Percentiles rank a stretch among this genome's conserved stretches.
Evolutionary conservation across 257 asterid genomes (phyloP).

Genomic region (Nicotiana tomentosiformis): DNA sequence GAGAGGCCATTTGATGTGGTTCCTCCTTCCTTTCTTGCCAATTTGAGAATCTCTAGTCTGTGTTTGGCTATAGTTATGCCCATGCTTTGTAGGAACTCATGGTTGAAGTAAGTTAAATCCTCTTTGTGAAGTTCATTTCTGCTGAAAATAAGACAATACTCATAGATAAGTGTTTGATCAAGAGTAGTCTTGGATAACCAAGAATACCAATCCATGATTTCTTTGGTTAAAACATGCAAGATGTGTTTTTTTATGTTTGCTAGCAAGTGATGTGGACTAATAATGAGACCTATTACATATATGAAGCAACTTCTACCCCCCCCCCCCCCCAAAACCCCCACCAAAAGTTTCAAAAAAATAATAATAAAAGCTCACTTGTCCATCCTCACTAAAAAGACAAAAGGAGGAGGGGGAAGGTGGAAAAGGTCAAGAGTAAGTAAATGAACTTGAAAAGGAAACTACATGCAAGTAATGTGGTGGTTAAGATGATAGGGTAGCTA

Average conservation of each 20-base stretch:
- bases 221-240: not conserved
- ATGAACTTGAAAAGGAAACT: conserved; percentile 16
- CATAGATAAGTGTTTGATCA: conserved; percentile 37
- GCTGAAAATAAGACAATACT: conserved; percentile 42
- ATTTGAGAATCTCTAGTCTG: conserved; percentile 67
- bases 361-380: not conserved
- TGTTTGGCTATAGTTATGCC: conserved; percentile 65
- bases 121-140: conserved; percentile 61
- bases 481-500: conserved; percentile 21
- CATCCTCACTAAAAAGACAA: not conserved
- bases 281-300: not conserved
- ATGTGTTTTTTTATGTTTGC: not conserved
- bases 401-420: conserved; percentile 13
- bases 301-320: not conserved
- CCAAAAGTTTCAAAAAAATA: not conserved
- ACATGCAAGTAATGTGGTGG: conserved; percentile 14
- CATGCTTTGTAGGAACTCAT: conserved; percentile 71
- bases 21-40: conserved; percentile 39
- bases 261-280: conserved; percentile 6
- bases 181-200: conserved; percentile 65
- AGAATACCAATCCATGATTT: conserved; percentile 70
- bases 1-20: conserved; percentile 33
- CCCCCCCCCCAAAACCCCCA: not conserved
- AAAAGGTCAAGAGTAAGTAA: conserved; percentile 14
- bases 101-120: conserved; percentile 61